Base-by-base conservation (phyloP, 164 flowering plant species). In the Taxillus chinensis region DNA sequence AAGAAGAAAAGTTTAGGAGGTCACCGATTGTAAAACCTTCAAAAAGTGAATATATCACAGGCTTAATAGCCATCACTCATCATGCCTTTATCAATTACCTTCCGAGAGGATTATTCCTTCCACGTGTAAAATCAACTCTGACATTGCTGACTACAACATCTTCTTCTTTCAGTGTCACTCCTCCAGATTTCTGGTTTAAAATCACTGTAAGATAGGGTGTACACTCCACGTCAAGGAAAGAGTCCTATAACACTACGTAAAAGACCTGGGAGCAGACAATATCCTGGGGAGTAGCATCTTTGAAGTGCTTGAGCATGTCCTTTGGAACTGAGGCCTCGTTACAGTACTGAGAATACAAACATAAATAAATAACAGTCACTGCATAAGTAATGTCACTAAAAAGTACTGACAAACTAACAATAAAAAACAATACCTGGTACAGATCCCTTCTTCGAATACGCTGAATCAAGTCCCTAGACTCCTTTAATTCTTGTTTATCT, bases 201-300 rank as follows among this genome's bases (percentile, higher is more conserved):
- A 53, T 45, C 7, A 3, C 8, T 43, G 27, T 27, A 27, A 27
- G 45, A 55, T 45, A 63, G 17, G n/a, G 13, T 43, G 54, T 15
- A 9, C 5, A 43, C 10, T 9, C 46, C 8, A 43, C 10, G 56
- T 14, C 8, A 7, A 7, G 14, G 14, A 7, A 14, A 53, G 56
- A 13, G 14, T 14, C 5, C 15, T 14, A 64, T 10, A 27, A 48
- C 9, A 11, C 3, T 27, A 42, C 41, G 42, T 15, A 42, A 42
- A 39, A 57, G 11, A 92, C 98, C 97, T 93, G 99, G 41, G 92
- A 89, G 77, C 96, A 93, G 68, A 89, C 77, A 59, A 93, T 93
- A 74, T 93, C 99, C 64, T 84, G 79, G 13, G 96, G 79, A 41
- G 96, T 86, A 59, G 90, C 75, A 12, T 81, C 67, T 70, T 86